Evolutionary conservation across 1,139 yeast genomes (phyloP).

Genomic region (Pneumocystis murina): DNA sequence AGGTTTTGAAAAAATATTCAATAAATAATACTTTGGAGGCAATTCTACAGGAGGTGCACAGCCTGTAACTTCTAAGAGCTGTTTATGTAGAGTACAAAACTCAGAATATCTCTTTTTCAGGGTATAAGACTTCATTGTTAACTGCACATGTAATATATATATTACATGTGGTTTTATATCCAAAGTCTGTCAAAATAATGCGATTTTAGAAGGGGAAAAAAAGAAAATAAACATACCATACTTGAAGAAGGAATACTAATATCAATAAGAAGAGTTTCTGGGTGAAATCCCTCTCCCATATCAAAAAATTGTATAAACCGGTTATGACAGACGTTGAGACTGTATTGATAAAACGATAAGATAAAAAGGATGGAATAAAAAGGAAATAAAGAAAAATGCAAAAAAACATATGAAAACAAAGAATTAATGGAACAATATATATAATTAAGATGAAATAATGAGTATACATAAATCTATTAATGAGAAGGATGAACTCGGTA

Average conservation of each 20-base stretch:
- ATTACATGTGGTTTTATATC: neutral
- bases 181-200: neutral
- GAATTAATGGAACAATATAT: neutral
- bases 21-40: conserved; percentile 25
- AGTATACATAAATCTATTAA: neutral
- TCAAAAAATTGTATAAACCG: neutral
- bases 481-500: neutral
- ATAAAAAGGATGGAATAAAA: too few species aligned
- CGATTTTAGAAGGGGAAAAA: neutral
- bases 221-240: neutral
- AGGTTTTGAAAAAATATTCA: conserved; percentile 16
- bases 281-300: neutral
- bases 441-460: neutral
- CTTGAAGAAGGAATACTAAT: neutral
- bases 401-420: neutral
- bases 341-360: too few species aligned
- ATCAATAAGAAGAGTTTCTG: neutral
- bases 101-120: conserved; percentile 33
- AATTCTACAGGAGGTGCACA: conserved; percentile 29
- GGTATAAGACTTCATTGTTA: conserved; percentile 17
- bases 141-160: conserved; percentile 5
- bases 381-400: neutral
- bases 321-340: neutral
- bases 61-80: conserved; percentile 26
- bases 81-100: conserved; percentile 29